Conservation (phyloP, 305 asterid species). For the Nicotiana rustica region DNA sequence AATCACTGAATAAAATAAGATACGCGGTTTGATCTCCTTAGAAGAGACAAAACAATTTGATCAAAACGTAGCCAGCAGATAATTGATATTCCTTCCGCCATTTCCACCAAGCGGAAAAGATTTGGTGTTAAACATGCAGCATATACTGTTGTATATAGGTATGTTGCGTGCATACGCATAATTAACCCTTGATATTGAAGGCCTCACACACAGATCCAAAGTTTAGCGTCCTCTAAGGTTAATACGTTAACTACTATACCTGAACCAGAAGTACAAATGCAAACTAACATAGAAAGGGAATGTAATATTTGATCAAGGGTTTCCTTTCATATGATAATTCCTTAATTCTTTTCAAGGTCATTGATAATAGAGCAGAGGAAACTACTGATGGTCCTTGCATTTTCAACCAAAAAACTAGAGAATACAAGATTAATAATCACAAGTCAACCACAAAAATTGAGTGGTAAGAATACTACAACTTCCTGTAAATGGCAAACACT, state of each 20-base stretch:
- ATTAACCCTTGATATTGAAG: not conserved
- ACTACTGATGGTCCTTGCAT: not conserved
- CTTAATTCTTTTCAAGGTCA: not conserved
- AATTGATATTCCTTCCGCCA: not conserved
- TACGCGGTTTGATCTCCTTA: not conserved
- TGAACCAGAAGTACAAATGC: not conserved
- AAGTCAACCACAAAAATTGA: not conserved
- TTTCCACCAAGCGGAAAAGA: not conserved
- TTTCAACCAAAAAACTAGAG: not conserved
- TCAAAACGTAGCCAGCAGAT: not conserved
- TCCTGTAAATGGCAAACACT: not conserved
- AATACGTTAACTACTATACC: not conserved
- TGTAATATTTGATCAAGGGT: not conserved
- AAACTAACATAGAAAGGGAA: constrained; percentile 3
- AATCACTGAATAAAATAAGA: not conserved
- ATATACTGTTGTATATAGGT: not conserved
- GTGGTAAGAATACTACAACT: not conserved
- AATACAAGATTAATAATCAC: constrained; percentile 3
- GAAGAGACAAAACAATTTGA: not conserved
- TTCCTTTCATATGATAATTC: not conserved
- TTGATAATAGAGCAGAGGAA: not conserved
- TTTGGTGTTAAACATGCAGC: not conserved
- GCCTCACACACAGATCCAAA: not conserved
- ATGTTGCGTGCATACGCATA: not conserved
- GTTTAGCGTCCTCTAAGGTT: not conserved